These are phyloP conservation scores for Mediolabrus comicus DNA, from an alignment of 108 stramenopile species.

Conservation along the genomic window DNA sequence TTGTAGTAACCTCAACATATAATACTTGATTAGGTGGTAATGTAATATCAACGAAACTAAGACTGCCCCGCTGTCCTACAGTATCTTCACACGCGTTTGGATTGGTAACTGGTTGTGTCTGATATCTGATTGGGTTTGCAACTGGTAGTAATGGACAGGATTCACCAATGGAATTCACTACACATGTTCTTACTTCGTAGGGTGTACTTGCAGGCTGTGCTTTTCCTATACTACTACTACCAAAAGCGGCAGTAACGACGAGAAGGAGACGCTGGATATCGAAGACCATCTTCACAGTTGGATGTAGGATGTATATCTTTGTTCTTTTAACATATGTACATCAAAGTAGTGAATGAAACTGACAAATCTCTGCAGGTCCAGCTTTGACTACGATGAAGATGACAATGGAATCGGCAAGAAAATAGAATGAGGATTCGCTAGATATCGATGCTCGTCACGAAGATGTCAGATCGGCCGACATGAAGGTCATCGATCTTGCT, in stretches of 20 bases:
- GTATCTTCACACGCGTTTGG: slow-evolving; percentile 7
- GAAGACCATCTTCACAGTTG: background rate
- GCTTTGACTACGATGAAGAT: too few species aligned
- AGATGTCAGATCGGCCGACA: too few species aligned
- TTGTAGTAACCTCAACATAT: slow-evolving; percentile 9
- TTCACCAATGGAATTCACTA: background rate
- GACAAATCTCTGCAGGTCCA: too few species aligned
- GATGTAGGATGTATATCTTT: too few species aligned
- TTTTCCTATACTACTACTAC: background rate
- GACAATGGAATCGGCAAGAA: too few species aligned
- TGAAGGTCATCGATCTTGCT: too few species aligned
- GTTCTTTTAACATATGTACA: too few species aligned
- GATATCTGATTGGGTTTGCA: background rate
- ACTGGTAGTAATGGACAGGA: background rate
- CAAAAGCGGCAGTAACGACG: background rate
- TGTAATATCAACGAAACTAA: slow-evolving; percentile 14
- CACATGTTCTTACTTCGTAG: background rate
- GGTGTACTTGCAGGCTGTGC: background rate
- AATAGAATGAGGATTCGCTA: too few species aligned
- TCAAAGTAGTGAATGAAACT: too few species aligned
- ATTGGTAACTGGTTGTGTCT: slow-evolving; percentile 11
- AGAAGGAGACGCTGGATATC: background rate
- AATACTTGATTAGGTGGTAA: slow-evolving; percentile 4
- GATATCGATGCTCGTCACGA: too few species aligned
- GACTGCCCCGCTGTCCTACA: slow-evolving; percentile 13